phyloP scores from a whole-genome alignment of 2,329 filamentous ascomycete species.

The Stemphylium lycopersici region DNA sequence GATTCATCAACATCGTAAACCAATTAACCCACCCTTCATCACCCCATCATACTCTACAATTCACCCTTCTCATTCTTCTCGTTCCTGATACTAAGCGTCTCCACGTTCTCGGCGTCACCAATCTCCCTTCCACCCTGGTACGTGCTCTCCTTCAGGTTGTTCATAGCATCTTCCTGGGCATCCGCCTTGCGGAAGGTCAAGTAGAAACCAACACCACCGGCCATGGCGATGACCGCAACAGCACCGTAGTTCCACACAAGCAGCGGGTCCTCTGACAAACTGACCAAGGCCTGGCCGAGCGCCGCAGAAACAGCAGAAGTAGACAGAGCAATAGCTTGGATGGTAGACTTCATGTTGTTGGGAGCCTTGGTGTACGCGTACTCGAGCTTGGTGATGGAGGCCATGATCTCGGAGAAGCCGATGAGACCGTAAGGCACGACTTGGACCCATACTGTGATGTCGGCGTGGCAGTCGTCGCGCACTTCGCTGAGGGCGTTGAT shows the following conservation, averaged over 20 bases:
- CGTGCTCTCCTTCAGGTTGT: constrained; percentile 35
- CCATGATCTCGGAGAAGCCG: constrained; percentile 66
- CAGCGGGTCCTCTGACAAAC: constrained; percentile 40
- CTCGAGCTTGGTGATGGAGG: constrained; percentile 72
- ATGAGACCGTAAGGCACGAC: constrained; percentile 62
- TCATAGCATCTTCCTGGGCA: constrained; percentile 40
- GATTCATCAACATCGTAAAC: too few relatives aligned
- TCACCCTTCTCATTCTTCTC: constrained; percentile 33
- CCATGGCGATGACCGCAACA: constrained; percentile 40
- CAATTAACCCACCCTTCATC: too few relatives aligned
- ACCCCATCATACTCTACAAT: neutral
- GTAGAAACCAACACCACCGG: constrained; percentile 42
- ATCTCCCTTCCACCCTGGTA: constrained; percentile 26
- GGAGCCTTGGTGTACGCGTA: constrained; percentile 61
- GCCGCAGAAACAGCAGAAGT: constrained; percentile 43
- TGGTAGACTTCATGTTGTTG: constrained; percentile 62
- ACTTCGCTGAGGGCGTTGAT: constrained; percentile 46
- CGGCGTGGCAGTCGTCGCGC: constrained; percentile 48
- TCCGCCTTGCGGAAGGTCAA: constrained; percentile 43
- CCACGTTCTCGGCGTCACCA: constrained; percentile 27
- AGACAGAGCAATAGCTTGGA: constrained; percentile 45
- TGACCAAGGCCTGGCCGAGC: constrained; percentile 41
- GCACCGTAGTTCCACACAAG: constrained; percentile 43
- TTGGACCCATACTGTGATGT: constrained; percentile 63
- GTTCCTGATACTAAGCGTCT: constrained; percentile 18